phyloP scores from a whole-genome alignment of 495 filamentous ascomycete species.

The Penicillium odoratum region DNA sequence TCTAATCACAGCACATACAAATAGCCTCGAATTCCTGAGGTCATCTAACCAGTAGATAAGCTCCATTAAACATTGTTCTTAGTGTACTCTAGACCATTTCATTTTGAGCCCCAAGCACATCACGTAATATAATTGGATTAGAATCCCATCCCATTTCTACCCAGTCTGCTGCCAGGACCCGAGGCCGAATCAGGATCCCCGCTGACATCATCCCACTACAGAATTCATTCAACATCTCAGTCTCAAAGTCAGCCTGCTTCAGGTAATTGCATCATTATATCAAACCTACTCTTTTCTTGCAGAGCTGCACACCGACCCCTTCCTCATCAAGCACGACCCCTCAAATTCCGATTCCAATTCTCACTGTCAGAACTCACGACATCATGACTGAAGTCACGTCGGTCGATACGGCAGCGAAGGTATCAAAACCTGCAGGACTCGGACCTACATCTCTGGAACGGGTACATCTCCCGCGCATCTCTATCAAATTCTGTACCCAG shows the following conservation, averaged over 20 bases:
- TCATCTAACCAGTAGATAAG: not conserved
- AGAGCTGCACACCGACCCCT: too few species aligned
- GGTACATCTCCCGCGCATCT: conserved; percentile 60
- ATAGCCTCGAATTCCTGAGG: too few species aligned
- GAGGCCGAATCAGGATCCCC: conserved; percentile 17
- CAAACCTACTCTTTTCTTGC: too few species aligned
- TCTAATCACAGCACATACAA: conserved; percentile 4
- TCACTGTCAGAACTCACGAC: too few species aligned
- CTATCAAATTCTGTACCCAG: conserved; percentile 78
- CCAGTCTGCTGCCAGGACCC: conserved; percentile 1
- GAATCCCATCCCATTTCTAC: too few species aligned
- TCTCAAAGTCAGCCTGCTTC: not conserved
- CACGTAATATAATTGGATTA: not conserved
- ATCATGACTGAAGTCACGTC: conserved; percentile 27
- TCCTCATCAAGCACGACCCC: too few species aligned
- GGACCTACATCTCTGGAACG: conserved; percentile 18
- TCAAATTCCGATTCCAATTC: too few species aligned
- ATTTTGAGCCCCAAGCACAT: not conserved
- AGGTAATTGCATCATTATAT: too few species aligned
- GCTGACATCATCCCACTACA: conserved; percentile 43
- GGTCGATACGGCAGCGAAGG: conserved; percentile 13
- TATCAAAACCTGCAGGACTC: conserved; percentile 4
- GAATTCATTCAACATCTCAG: not conserved
- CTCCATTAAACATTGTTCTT: not conserved
- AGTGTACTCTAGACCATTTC: not conserved